These are phyloP conservation scores for Pleurotus citrinopileatus DNA, from an alignment of 768 basidiomycete genomes.

Conservation along the genomic window DNA sequence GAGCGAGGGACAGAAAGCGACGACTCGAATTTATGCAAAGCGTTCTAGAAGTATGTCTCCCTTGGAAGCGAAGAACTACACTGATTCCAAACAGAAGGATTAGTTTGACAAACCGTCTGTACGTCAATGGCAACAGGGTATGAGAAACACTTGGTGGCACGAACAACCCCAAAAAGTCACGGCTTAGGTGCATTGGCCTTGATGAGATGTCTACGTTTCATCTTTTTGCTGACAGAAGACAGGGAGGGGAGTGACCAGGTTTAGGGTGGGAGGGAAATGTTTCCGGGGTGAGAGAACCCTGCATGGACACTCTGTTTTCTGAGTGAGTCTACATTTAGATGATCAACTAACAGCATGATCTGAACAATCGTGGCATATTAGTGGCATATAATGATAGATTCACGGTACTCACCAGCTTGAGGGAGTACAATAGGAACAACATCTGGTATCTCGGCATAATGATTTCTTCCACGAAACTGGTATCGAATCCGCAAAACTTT, in stretches of 20 bases:
- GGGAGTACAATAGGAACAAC: slow-evolving; percentile 70
- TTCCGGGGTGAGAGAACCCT: no score
- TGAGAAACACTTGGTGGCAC: slow-evolving; percentile 3
- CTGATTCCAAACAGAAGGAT: slow-evolving; percentile 6
- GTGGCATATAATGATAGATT: background rate
- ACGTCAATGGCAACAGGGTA: background rate
- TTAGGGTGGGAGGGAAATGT: no score
- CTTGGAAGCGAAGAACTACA: background rate
- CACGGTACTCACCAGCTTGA: slow-evolving; percentile 55
- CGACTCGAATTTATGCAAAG: background rate
- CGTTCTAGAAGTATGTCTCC: slow-evolving; percentile 4
- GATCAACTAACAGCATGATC: background rate
- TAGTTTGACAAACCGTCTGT: background rate
- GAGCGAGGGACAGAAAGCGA: slow-evolving; percentile 3
- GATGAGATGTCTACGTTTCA: no score
- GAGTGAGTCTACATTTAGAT: no score
- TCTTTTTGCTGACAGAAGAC: no score
- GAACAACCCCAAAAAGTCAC: background rate
- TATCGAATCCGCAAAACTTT: slow-evolving; percentile 76
- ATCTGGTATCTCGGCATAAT: slow-evolving; percentile 78
- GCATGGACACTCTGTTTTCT: no score
- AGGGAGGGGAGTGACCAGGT: no score
- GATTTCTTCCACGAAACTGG: slow-evolving; percentile 67
- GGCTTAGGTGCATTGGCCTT: background rate
- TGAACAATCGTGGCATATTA: background rate